These are phyloP conservation scores for Colletotrichum echinochloae DNA, from an alignment of 2,329 filamentous ascomycete genomes.

Conservation along the genomic window DNA sequence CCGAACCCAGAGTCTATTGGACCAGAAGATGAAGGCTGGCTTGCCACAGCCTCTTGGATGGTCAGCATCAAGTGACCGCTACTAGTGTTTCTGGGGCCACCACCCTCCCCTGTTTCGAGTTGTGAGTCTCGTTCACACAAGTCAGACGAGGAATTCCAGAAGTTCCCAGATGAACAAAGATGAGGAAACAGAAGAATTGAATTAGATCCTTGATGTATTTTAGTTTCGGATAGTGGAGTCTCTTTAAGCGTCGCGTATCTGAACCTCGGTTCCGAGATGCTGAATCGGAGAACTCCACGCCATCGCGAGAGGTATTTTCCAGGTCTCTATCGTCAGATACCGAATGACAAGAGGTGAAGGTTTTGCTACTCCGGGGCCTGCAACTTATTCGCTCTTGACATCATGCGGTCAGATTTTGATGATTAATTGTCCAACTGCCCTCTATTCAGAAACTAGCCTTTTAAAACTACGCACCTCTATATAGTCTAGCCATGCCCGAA, in stretches of 20 bases:
- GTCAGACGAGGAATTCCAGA: background rate
- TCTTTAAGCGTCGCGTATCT: background rate
- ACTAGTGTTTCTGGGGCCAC: no score
- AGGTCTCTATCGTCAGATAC: no score
- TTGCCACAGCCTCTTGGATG: background rate
- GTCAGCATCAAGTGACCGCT: conserved; percentile 41
- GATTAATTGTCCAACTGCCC: background rate
- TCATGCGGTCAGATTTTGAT: no score
- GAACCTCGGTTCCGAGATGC: conserved; percentile 24
- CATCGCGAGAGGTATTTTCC: no score
- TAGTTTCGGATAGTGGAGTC: conserved; percentile 12
- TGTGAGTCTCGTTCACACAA: no score
- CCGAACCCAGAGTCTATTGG: conserved; percentile 21
- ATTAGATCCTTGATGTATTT: conserved; percentile 8
- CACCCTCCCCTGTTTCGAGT: no score
- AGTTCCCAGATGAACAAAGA: background rate
- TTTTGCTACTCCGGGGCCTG: no score
- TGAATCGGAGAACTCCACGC: conserved; percentile 14
- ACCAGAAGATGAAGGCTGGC: background rate
- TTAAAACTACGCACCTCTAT: no score
- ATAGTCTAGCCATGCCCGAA: no score
- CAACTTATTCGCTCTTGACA: background rate
- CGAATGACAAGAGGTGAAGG: no score
- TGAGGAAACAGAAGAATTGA: background rate
- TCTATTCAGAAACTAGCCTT: no score